Evolutionary conservation across 139 green algal species (phyloP).

Genomic region (Tetraselmis chui): DNA sequence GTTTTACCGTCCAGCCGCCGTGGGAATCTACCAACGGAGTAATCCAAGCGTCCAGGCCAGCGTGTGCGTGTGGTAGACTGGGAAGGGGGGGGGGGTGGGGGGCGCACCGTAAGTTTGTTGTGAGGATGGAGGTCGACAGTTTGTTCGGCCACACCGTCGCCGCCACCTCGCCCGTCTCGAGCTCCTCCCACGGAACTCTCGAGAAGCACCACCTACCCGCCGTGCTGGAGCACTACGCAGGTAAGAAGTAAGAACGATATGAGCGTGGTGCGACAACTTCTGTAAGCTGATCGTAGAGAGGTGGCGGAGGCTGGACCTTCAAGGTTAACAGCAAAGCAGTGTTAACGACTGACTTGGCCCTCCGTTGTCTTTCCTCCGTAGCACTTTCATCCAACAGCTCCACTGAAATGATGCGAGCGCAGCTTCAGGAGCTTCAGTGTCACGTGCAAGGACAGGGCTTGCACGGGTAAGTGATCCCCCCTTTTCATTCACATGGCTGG

Average conservation of each 20-base stretch:
- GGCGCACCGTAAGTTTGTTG: too few relatives aligned
- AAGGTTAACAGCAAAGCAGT: background rate
- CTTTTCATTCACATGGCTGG: too few relatives aligned
- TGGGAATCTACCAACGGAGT: too few relatives aligned
- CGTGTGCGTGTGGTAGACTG: too few relatives aligned
- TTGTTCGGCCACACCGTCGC: too few relatives aligned
- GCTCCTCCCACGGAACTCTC: background rate
- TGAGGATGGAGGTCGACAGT: too few relatives aligned
- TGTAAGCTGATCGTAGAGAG: background rate
- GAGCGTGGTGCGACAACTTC: background rate
- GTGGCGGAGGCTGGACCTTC: background rate
- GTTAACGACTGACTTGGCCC: background rate
- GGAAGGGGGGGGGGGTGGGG: too few relatives aligned
- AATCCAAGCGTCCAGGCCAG: too few relatives aligned
- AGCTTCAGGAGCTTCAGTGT: background rate
- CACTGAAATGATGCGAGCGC: background rate
- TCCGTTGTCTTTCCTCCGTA: background rate
- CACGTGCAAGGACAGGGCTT: background rate
- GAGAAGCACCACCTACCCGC: background rate
- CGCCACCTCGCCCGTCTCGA: too few relatives aligned
- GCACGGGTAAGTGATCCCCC: too few relatives aligned
- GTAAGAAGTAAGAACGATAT: too few relatives aligned
- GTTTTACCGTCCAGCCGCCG: too few relatives aligned
- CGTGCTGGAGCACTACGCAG: background rate
- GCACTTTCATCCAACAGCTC: background rate